Conservation (phyloP, 192 early-diverging fungal species). For the Coemansia sp. region DNA sequence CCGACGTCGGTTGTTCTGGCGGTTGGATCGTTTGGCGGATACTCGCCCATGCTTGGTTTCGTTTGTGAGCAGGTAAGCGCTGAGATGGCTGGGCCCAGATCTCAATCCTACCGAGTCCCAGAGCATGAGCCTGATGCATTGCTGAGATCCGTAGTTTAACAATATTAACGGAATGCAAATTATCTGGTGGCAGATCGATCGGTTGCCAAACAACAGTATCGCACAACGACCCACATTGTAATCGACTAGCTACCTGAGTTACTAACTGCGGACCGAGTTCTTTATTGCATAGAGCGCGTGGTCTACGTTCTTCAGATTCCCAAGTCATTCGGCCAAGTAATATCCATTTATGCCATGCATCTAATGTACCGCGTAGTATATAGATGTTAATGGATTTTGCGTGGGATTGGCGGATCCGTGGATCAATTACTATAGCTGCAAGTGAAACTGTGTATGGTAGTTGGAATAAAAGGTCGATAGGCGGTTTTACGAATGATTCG, state of each 20-base stretch:
- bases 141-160: constrained; percentile 17
- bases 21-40: background rate
- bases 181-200: background rate
- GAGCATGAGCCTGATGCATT: constrained; percentile 22
- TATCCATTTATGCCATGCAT: constrained; percentile 4
- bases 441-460: constrained; percentile 18
- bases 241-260: background rate
- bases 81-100: constrained; percentile 39
- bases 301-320: background rate
- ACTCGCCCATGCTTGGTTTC: constrained; percentile 3
- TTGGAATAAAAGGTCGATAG: constrained; percentile 14
- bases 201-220: constrained; percentile 5
- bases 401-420: constrained; percentile 15
- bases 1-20: background rate
- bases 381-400: constrained; percentile 3
- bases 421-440: constrained; percentile 20
- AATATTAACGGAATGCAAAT: constrained; percentile 10
- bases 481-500: constrained; percentile 35
- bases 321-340: constrained; percentile 8
- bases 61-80: constrained; percentile 13
- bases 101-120: constrained; percentile 22
- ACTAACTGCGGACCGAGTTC: constrained; percentile 14
- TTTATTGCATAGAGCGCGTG: constrained; percentile 9
- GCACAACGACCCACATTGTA: constrained; percentile 1
- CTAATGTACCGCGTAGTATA: background rate